Percentiles rank a stretch among this genome's conserved stretches.
phyloP scores from a whole-genome alignment of 495 filamentous ascomycete species.

The Trichoderma reesei region DNA sequence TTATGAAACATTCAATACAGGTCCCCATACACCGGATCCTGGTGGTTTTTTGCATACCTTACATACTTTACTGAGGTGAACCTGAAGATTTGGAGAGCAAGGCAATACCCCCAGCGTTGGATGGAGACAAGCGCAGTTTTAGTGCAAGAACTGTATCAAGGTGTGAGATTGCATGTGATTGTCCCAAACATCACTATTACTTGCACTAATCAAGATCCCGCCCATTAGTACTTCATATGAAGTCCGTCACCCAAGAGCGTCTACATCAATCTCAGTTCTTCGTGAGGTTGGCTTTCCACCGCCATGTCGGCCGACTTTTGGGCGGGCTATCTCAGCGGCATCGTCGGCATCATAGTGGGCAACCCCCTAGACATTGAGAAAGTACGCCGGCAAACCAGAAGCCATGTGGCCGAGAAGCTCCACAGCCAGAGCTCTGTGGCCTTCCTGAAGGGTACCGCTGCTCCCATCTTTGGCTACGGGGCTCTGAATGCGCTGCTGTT shows the following conservation, averaged over 20 bases:
- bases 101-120: neutral
- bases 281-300: neutral
- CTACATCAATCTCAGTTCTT: neutral
- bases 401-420: slow-evolving; percentile 13
- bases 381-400: slow-evolving; percentile 61
- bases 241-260: neutral
- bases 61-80: too few species aligned
- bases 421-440: slow-evolving; percentile 12
- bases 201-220: neutral
- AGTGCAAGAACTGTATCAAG: neutral
- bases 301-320: slow-evolving; percentile 77
- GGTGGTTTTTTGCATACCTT: too few species aligned
- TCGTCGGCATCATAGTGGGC: slow-evolving; percentile 71
- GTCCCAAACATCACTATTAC: neutral
- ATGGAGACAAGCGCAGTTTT: neutral
- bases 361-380: slow-evolving; percentile 85
- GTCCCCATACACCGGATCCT: neutral
- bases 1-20: neutral
- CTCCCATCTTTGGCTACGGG: slow-evolving; percentile 78
- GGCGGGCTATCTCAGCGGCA: slow-evolving; percentile 78
- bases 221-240: neutral
- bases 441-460: slow-evolving; percentile 48
- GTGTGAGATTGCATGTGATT: neutral
- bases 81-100: too few species aligned
- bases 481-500: slow-evolving; percentile 84